These are phyloP conservation scores for Candida schatavii DNA, from an alignment of 805 yeast genomes.

Conservation along the genomic window DNA sequence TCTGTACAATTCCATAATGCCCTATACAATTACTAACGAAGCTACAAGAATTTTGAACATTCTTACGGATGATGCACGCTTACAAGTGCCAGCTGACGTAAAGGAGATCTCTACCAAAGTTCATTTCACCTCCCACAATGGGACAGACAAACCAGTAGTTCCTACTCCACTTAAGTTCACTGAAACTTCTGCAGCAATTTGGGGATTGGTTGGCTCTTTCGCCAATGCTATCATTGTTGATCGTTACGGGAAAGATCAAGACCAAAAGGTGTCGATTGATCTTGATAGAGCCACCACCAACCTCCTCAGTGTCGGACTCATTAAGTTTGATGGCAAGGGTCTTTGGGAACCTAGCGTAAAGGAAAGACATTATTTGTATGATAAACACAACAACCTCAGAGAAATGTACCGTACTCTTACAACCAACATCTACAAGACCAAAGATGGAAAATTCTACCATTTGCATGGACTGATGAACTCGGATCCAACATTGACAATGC, in stretches of 20 bases:
- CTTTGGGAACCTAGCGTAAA: conserved; percentile 5
- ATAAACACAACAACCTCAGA: conserved; percentile 15
- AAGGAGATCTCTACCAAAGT: conserved; percentile 4
- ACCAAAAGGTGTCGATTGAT: conserved; percentile 4
- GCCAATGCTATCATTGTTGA: conserved; percentile 13
- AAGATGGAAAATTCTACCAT: conserved; percentile 25
- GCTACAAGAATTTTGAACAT: conserved; percentile 6
- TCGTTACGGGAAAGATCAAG: conserved; percentile 11
- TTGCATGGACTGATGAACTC: conserved; percentile 34
- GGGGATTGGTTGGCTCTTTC: conserved; percentile 16
- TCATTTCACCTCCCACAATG: conserved; percentile 2
- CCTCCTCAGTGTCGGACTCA: conserved; percentile 9
- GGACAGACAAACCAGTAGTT: conserved; percentile 12
- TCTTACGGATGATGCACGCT: conserved; percentile 2
- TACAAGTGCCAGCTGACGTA: conserved; percentile 12
- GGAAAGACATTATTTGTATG: conserved; percentile 18
- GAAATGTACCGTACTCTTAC: conserved; percentile 26
- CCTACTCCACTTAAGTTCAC: conserved; percentile 18
- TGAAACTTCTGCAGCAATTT: conserved; percentile 18
- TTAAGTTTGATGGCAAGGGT: conserved; percentile 6
- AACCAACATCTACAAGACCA: conserved; percentile 31
- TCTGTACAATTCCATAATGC: no score
- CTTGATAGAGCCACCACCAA: conserved; percentile 7
- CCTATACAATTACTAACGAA: conserved; percentile 5
- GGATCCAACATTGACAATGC: conserved; percentile 26